Evolutionary conservation across 768 basidiomycete species (phyloP), one percentile per base, ranked within the genome.

Genomic region (Russula virescens): DNA sequence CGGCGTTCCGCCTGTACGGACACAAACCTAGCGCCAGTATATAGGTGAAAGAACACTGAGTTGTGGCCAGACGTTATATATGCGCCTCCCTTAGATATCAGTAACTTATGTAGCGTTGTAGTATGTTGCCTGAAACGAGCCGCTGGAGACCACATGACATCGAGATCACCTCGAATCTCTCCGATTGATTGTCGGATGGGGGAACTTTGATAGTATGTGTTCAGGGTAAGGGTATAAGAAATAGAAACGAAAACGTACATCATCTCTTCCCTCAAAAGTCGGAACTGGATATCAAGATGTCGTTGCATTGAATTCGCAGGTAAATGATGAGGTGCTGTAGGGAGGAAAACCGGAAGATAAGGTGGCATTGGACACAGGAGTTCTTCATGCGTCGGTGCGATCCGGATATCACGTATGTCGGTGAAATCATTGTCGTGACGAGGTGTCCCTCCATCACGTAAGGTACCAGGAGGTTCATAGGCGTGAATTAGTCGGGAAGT

Each of bases 341-440:
- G 78, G 1, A 86, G 69, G 66, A 81, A 85, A 0, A 79, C 82
- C 0, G 90, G 90, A 0, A 91, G 72, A 68, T 81, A 89, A 0
- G 87, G 83, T 3, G 74, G 69, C 11, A 73, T 25, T 0, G 69
- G 72, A 21, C 74, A 82, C 47, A 81, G 70, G 9, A 92, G 77
- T 68, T 92, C 90, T 6, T 78, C 72, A 47, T 87, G 79, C 0
- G 90, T 91, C 0, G 90, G 90, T 0, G 84, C 82, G 50, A 89
- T 79, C 19, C 82, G 76, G 49, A 91, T 87, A 2, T 82, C 73
- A 1, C n/a, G n/a, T n/a, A n/a, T n/a, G n/a, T n/a, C n/a, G n/a
- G n/a, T n/a, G n/a, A n/a, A n/a, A n/a, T n/a, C 68, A 25, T 90
- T 91, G 69, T 91, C 83, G 61, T 91, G 88, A 1, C 89, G 80